Conservation (phyloP, 2,329 filamentous ascomycete genomes). For the Trichoderma citrinoviride region DNA sequence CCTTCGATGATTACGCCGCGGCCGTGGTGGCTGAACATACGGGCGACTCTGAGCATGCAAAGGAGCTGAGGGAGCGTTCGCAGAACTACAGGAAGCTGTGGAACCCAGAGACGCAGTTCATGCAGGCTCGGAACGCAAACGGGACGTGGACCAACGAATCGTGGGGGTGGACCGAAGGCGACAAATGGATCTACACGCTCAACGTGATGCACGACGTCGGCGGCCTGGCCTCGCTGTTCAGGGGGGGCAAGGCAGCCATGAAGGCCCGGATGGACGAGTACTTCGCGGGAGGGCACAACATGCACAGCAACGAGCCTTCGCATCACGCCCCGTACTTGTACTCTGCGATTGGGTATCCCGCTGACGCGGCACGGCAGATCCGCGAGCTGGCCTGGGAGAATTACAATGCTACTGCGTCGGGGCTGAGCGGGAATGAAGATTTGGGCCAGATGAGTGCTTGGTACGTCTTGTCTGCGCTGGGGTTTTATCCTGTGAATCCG, state of each 20-base stretch:
- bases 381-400: slow-evolving; percentile 29
- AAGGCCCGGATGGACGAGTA: slow-evolving; percentile 44
- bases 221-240: slow-evolving; percentile 42
- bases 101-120: slow-evolving; percentile 44
- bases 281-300: slow-evolving; percentile 45
- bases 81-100: slow-evolving; percentile 43
- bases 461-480: slow-evolving; percentile 47
- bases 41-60: slow-evolving; percentile 34
- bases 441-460: slow-evolving; percentile 51
- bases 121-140: slow-evolving; percentile 48
- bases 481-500: slow-evolving; percentile 47
- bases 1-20: slow-evolving; percentile 46
- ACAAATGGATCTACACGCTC: slow-evolving; percentile 51
- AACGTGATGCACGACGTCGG: slow-evolving; percentile 46
- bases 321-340: slow-evolving; percentile 49
- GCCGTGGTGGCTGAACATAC: slow-evolving; percentile 40
- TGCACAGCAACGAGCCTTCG: slow-evolving; percentile 48
- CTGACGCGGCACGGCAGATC: slow-evolving; percentile 38
- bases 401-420: slow-evolving; percentile 46
- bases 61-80: slow-evolving; percentile 36
- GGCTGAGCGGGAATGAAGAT: slow-evolving; percentile 48
- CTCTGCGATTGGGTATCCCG: slow-evolving; percentile 42
- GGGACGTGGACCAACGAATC: slow-evolving; percentile 43
- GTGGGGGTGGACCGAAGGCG: slow-evolving; percentile 50
- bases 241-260: slow-evolving; percentile 36